Conservation (phyloP, 805 yeast genomes). For the Nakazawaea pomicola region DNA sequence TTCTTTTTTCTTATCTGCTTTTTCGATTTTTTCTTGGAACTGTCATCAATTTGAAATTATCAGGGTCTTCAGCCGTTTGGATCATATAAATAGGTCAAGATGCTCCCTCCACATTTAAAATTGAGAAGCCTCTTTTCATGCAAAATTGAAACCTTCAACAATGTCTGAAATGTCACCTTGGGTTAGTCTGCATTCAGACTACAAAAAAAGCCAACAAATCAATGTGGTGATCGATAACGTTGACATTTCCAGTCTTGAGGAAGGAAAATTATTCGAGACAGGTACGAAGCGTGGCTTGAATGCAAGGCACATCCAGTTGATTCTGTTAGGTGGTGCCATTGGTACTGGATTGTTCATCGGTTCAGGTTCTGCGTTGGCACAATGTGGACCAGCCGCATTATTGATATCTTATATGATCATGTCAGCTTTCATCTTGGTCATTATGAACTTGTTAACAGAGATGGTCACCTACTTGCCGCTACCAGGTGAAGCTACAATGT, state of each 20-base stretch:
- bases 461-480: constrained; percentile 42
- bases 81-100: too few species aligned
- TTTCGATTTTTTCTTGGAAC: too few species aligned
- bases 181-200: constrained; percentile 8
- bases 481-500: constrained; percentile 41
- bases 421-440: constrained; percentile 57
- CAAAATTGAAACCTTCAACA: background rate
- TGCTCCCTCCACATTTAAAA: too few species aligned
- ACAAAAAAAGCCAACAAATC: background rate
- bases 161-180: constrained; percentile 12
- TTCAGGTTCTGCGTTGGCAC: constrained; percentile 49
- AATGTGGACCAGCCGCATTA: constrained; percentile 62
- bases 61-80: too few species aligned
- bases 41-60: too few species aligned
- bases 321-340: constrained; percentile 69
- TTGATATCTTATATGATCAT: constrained; percentile 55
- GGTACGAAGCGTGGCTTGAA: constrained; percentile 47
- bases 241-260: constrained; percentile 10
- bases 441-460: constrained; percentile 62
- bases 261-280: background rate
- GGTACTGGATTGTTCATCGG: constrained; percentile 78
- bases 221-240: background rate
- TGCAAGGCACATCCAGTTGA: constrained; percentile 66
- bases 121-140: too few species aligned
- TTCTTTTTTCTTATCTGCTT: too few species aligned